Evolutionary conservation across 2,329 filamentous ascomycete species (phyloP).

Genomic region (Metarhizium humberi): DNA sequence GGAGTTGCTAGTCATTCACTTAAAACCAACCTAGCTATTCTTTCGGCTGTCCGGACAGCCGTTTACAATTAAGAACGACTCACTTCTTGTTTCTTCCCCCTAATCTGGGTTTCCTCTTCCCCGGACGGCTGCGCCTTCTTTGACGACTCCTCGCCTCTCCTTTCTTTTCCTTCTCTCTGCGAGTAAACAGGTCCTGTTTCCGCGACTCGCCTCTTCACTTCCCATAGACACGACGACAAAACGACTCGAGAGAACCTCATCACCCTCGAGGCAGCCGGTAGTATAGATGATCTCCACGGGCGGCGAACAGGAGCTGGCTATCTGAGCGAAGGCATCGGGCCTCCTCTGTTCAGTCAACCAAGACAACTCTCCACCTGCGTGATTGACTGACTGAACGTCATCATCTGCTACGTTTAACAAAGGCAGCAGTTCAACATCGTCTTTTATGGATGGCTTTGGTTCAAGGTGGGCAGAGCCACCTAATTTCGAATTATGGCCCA

Average conservation of each 20-base stretch:
- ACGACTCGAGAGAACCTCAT: background rate
- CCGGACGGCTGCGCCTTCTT: background rate
- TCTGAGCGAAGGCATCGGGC: conserved; percentile 2
- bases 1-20: background rate
- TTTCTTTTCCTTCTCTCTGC: background rate
- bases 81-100: background rate
- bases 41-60: conserved; percentile 1
- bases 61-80: background rate
- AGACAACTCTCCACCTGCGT: background rate
- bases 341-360: background rate
- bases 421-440: background rate
- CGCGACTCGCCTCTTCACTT: background rate
- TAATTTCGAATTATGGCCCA: conserved; percentile 7
- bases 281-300: background rate
- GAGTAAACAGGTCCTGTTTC: background rate
- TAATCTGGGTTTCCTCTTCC: background rate
- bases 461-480: conserved; percentile 4
- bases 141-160: background rate
- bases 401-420: background rate
- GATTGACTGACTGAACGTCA: background rate
- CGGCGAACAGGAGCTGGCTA: conserved; percentile 1
- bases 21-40: background rate
- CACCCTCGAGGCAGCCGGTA: background rate
- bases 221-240: background rate
- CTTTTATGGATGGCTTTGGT: conserved; percentile 2